Evolutionary conservation across 225 moss, liverwort and hornwort species (phyloP), one percentile per base, ranked within the genome.

Genomic region (Anthoceros angustus): DNA sequence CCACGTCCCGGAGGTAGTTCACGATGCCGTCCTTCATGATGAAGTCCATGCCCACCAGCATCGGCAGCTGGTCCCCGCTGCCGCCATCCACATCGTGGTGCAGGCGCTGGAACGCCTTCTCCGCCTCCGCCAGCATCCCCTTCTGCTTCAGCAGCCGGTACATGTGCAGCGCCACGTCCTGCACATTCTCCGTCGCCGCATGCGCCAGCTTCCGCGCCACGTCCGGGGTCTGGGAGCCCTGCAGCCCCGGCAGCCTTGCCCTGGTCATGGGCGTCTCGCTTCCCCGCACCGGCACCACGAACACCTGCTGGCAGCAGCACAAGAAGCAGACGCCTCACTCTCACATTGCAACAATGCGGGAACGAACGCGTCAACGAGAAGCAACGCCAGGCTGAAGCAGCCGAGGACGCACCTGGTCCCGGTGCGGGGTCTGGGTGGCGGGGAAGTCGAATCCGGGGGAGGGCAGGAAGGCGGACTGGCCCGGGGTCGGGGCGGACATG

Each of bases 21-120:
- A 74, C 74, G 18, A 74, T 74, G 18, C 70, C 74, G 60, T 74
- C 70, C 66, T 70, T 74, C 4, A 74, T 46, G 41, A 74, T 67
- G 45, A 70, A 74, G 21, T 74, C 70, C 74, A 74, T 74, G n/a
- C 74, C 74, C 25, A 66, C 12, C 15, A 74, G 74, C 39, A 42
- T 69, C 12, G 63, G 49, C 8, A 8, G 46, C 2, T 49, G 63
- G 8, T 68, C 63, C 14, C 43, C n/a, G 0, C 39, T 39, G 21
- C 26, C 63, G 12, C 40, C 9, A 0, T 5, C 25, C 23, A 0
- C 10, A 55, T 41, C 20, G 0, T 5, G 4, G 20, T 10, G 48
- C 7, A 61, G 25, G 4, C 38, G 11, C 4, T 62, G 39, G 62
- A 70, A 63, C 6, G 74, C 74, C 40, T 25, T 40, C 39, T 70